A percentile compares a stretch with the other conserved stretches of the same genome.
Evolutionary conservation across 805 yeast species (phyloP).

Genomic region (Candida sithepensis): DNA sequence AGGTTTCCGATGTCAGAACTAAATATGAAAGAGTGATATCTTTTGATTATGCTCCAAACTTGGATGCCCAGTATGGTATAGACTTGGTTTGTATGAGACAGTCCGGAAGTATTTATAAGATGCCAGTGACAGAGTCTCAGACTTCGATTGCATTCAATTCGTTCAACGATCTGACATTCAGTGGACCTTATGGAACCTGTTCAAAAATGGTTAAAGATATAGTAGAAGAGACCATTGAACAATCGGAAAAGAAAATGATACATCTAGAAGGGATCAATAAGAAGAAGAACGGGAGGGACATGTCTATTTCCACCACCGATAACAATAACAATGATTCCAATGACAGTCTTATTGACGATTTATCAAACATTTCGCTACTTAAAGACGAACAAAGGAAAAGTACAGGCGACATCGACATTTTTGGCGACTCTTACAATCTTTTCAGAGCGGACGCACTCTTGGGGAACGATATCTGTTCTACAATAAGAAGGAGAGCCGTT

Average conservation of each 20-base stretch:
- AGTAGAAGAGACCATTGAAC: constrained; percentile 14
- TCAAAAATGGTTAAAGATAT: constrained; percentile 39
- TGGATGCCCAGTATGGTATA: constrained; percentile 45
- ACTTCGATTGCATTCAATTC: constrained; percentile 64
- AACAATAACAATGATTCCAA: constrained; percentile 1
- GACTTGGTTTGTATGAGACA: constrained; percentile 85
- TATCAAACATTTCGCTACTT: constrained; percentile 19
- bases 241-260: constrained; percentile 4
- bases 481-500: constrained; percentile 68
- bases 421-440: constrained; percentile 23
- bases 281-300: constrained; percentile 1
- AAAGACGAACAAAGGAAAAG: constrained; percentile 11
- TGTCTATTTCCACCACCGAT: neutral
- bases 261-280: constrained; percentile 6
- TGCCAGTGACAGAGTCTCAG: constrained; percentile 68
- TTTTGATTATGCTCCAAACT: constrained; percentile 73
- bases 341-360: constrained; percentile 6
- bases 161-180: constrained; percentile 57
- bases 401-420: constrained; percentile 20
- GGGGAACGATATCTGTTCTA: constrained; percentile 68
- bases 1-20: constrained; percentile 70
- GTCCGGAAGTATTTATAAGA: constrained; percentile 80
- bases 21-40: constrained; percentile 80
- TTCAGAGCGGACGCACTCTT: constrained; percentile 36
- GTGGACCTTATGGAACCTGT: constrained; percentile 55